Base-by-base conservation (phyloP, 73 alveolate genomes). In the Blepharisma stoltei region DNA sequence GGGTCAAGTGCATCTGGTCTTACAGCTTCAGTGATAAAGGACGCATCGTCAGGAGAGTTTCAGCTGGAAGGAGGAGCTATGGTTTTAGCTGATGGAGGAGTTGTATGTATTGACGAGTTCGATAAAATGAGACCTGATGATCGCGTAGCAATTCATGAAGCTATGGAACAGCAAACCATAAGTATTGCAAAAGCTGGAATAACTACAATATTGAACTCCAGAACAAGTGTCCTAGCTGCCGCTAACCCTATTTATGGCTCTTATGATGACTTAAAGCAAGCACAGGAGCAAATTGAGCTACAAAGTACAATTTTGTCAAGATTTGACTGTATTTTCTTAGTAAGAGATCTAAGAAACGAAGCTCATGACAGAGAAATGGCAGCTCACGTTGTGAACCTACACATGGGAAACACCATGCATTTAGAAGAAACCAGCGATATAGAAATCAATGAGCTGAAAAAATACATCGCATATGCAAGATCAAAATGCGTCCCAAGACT, bases 111-210 rank as follows among this genome's bases (percentile, higher is more conserved):
- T 48, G 99, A 98, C 89, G 99, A 98, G 92, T 98, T 98, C 77
- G 99, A 98, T 92, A 98, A 98, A 80, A 98, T 98, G 99, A 90
- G 98, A 85, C 89, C 99, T 32, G 96, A 96, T 78, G 99, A 98
- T 87, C 90, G 99, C 78, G 99, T 98, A 4, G 99, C 99, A 70
- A 98, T 98, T 86, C 99, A 98, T 85, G 99, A 98, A 87, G 99
- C 99, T 27, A 98, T 98, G 99, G 99, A 98, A 89, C 98, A 98
- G 90, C 97, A 98, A 81, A 98, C 99, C 25, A 98, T 98, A 76
- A 88, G 98, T 75, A 95, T 98, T 67, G 99, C 99, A 0, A 98
- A 98, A 85, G 99, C 99, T 25, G 99, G 99, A 37, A 97, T 98
- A 66, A 97, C 99, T 0, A 96, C 99, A 6, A 96, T 98, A 69